Evolutionary conservation across 2,329 filamentous ascomycete species (phyloP).

Genomic region (Calycina herbarum): DNA sequence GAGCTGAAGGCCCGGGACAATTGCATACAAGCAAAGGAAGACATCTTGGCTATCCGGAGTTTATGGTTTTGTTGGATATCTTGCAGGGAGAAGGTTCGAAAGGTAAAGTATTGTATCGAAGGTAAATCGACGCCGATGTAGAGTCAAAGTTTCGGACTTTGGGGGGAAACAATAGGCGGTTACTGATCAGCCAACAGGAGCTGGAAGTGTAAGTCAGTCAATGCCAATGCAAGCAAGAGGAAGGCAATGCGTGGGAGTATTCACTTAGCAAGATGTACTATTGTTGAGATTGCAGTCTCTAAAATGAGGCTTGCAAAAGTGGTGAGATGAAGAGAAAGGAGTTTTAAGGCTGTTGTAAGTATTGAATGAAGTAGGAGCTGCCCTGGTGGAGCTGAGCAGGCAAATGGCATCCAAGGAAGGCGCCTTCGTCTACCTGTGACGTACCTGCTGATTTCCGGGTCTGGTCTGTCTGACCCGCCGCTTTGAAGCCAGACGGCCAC

Average conservation of each 20-base stretch:
- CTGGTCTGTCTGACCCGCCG: background rate
- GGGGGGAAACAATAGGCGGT: background rate
- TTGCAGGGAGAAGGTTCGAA: background rate
- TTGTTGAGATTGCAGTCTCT: background rate
- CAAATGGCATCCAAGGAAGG: background rate
- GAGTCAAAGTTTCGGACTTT: background rate
- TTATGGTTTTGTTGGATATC: background rate
- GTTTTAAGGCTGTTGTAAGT: background rate
- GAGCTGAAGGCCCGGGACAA: background rate
- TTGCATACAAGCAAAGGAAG: slow-evolving; percentile 8
- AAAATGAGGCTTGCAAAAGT: background rate
- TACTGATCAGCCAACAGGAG: background rate
- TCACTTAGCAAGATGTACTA: background rate
- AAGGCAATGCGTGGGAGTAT: background rate
- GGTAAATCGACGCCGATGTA: background rate
- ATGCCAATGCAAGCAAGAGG: background rate
- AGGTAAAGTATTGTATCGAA: background rate
- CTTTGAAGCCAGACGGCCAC: background rate
- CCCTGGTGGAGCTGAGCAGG: too few relatives aligned
- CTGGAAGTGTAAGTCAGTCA: background rate
- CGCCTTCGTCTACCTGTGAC: background rate
- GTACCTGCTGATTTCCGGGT: background rate
- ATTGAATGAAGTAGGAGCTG: background rate
- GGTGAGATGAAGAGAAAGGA: background rate
- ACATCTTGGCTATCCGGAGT: background rate